A percentile compares a stretch with the other conserved stretches of the same genome.
Evolutionary conservation across 2,329 filamentous ascomycete genomes (phyloP).

Genomic region (Fusarium sp.): DNA sequence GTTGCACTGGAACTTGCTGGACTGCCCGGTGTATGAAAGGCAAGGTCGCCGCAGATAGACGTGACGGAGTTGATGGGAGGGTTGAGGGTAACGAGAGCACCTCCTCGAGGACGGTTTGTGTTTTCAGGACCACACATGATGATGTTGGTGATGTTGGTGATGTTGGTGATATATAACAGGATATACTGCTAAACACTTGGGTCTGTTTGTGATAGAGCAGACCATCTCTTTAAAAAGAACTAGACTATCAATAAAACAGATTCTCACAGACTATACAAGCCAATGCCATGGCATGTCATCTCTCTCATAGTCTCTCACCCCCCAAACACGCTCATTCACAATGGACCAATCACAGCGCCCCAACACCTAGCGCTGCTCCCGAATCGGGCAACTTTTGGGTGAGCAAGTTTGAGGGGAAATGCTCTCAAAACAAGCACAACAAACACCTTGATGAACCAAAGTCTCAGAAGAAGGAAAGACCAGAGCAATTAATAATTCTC

Average conservation of each 20-base stretch:
- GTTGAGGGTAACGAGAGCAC: constrained; percentile 59
- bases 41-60: constrained; percentile 51
- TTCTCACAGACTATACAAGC: not conserved
- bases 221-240: not conserved
- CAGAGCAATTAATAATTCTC: constrained; percentile 13
- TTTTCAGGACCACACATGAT: constrained; percentile 60
- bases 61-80: constrained; percentile 39
- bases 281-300: constrained; percentile 7
- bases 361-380: constrained; percentile 36
- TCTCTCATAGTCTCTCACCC: constrained; percentile 36
- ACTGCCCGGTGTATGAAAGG: constrained; percentile 57
- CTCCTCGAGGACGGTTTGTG: constrained; percentile 56
- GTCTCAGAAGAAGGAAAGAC: not conserved
- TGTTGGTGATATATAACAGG: not conserved
- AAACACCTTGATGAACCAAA: constrained; percentile 35
- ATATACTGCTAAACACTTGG: too few species aligned
- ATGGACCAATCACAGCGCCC: constrained; percentile 47
- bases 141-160: constrained; percentile 46
- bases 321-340: constrained; percentile 37
- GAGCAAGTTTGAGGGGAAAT: constrained; percentile 46
- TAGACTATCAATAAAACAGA: not conserved
- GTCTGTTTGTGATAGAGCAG: not conserved
- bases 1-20: constrained; percentile 54
- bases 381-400: constrained; percentile 43
- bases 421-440: constrained; percentile 26